Base-by-base conservation (phyloP, 257 asterid genomes). In the Galeopsis tetrahit region DNA sequence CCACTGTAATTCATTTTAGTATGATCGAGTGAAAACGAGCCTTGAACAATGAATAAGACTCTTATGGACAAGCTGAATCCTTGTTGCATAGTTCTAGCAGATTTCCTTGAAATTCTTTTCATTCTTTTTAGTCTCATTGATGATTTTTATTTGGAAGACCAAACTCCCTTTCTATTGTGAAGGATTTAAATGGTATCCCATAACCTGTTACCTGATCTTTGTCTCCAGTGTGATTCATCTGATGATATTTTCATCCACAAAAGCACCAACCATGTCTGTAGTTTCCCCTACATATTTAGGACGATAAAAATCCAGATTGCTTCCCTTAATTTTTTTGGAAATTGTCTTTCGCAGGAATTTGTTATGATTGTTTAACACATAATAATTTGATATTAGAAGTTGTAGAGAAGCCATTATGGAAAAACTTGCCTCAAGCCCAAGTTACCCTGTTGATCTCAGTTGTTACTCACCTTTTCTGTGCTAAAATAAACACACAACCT, bases 171-270 rank as follows among this genome's bases (percentile, higher is more conserved):
- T 53, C 36, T 56, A 0, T 56, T 28, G n/a, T 31, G 36, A 51
- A 51, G 31, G 58, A 15, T 14, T 11, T 51, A 48, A 15, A 48
- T 48, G 53, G 14, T 48, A 10, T 2, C 62, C 34, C 7, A 32
- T 58, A 28, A 10, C 34, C 63, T 58, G 63, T 60, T 13, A 35
- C 66, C 6, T 13, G 44, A 60, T 44, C 15, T 13, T 13, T 7
- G 4, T 60, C 44, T 10, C 28, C 39, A 34, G 31, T 11, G 66
- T 60, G 46, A 34, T 60, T 33, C 21, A 35, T 58, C 42, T 13
- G 5, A 58, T 58, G 63, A 5, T 58, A 33, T 32, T 58, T 32
- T 58, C 17, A 10, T 34, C 66, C 66, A 60, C 66, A 5, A n/a
- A 51, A 6, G 58, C 58, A 17, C 31, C 28, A 11, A 13, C 65